Evolutionary conservation across 129 eudicot species (phyloP).

Genomic region (Glebionis coronaria): DNA sequence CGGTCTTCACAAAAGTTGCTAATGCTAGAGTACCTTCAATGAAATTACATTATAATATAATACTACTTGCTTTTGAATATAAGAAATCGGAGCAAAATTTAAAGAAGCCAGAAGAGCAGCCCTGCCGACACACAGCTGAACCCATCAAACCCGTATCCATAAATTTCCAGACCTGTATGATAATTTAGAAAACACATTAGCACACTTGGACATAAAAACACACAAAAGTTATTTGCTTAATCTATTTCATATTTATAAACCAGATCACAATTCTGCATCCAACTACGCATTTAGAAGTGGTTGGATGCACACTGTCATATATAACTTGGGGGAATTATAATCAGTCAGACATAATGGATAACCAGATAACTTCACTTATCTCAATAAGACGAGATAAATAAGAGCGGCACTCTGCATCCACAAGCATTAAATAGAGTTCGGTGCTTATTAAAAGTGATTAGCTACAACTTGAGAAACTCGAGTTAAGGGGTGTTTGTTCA

Average conservation of each 20-base stretch:
- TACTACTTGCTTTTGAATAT: slow-evolving; percentile 20
- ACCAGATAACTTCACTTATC: too few relatives aligned
- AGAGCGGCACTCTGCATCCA: slow-evolving; percentile 6
- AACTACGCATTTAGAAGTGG: too few relatives aligned
- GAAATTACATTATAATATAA: slow-evolving; percentile 19
- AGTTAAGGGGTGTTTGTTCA: background rate
- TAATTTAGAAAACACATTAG: slow-evolving; percentile 12
- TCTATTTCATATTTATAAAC: background rate
- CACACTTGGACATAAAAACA: background rate
- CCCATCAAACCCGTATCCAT: slow-evolving; percentile 15
- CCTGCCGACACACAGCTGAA: slow-evolving; percentile 7
- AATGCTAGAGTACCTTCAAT: slow-evolving; percentile 19
- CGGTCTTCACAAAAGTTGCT: background rate
- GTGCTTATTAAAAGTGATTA: background rate
- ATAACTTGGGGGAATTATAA: too few relatives aligned
- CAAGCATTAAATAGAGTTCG: background rate
- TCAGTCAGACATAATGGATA: too few relatives aligned
- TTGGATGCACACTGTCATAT: background rate
- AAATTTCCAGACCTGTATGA: slow-evolving; percentile 12
- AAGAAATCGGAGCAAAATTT: slow-evolving; percentile 17
- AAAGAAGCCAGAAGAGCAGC: slow-evolving; percentile 18
- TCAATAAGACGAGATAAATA: background rate
- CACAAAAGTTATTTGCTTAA: slow-evolving; percentile 9
- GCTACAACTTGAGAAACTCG: background rate
- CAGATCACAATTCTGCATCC: too few relatives aligned